These are phyloP conservation scores for Cryptococcus sp. DNA, from an alignment of 1,284 basidiomycete genomes.

Conservation along the genomic window DNA sequence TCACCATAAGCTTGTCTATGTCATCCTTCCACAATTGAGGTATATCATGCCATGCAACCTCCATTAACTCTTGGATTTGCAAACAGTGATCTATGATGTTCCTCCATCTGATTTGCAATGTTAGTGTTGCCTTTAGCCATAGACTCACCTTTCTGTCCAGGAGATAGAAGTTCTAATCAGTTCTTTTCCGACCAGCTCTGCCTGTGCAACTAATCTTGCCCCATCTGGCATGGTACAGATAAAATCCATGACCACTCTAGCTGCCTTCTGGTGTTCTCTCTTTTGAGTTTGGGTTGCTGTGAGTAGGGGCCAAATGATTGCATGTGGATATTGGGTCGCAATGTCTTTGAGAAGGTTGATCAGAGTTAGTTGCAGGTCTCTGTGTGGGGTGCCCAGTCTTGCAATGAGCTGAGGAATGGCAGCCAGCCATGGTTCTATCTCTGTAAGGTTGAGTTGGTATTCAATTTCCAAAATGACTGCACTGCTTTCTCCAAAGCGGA, in stretches of 20 bases:
- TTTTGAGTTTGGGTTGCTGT: conserved; percentile 47
- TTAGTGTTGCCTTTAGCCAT: not conserved
- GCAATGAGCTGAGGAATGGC: conserved; percentile 51
- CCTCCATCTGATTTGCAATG: conserved; percentile 33
- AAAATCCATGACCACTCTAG: conserved; percentile 44
- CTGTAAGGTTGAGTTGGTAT: conserved; percentile 34
- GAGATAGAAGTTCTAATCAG: conserved; percentile 42
- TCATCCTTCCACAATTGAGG: conserved; percentile 37
- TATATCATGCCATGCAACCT: conserved; percentile 38
- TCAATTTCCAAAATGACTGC: conserved; percentile 62
- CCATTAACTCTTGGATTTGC: conserved; percentile 37
- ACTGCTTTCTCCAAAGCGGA: conserved; percentile 91
- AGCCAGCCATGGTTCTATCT: conserved; percentile 37
- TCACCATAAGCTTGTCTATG: conserved; percentile 27
- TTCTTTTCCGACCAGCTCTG: conserved; percentile 44
- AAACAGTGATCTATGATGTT: conserved; percentile 34
- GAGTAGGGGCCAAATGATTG: conserved; percentile 48
- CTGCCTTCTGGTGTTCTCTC: conserved; percentile 41
- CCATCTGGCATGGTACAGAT: conserved; percentile 42
- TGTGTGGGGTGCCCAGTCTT: conserved; percentile 42
- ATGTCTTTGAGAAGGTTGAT: conserved; percentile 42
- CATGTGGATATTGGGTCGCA: conserved; percentile 44
- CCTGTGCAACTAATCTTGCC: conserved; percentile 39
- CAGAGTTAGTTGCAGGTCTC: conserved; percentile 36
- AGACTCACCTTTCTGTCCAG: conserved; percentile 40